Evolutionary conservation across 345 rosid species (phyloP), one percentile per base, ranked within the genome.

Genomic region (Theobroma cacao): DNA sequence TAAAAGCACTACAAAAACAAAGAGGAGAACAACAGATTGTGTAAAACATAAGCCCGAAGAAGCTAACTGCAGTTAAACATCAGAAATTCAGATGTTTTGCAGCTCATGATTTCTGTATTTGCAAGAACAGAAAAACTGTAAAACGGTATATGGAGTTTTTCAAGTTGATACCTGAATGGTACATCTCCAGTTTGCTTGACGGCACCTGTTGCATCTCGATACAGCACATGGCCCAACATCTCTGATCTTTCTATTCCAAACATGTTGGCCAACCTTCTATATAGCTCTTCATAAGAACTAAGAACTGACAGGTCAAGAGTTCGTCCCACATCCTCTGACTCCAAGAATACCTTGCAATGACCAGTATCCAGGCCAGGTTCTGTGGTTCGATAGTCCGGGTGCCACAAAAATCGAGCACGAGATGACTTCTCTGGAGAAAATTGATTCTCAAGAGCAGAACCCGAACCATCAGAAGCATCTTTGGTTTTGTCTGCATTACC

Each of bases 301-400:
- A 93, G 82, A 82, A 76, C 89, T 4, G 93, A 87, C 41, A 95
- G 96, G 81, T 95, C 93, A 5, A 95, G 90, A 22, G 98, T 92
- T 52, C 95, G 86, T 56, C 99, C 97, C 31, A 92, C 90, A 79
- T 93, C 97, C 77, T 92, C 97, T 1, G 98, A 90, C 77, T 93
- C 97, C 92, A 93, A 83, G 86, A 95, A 95, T 15, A 93, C 98
- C 84, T 93, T 95, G 86, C 99, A 92, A 77, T 89, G 97, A 82
- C 94, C 95, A 0, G 91, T 88, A 65, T 89, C 91, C 13, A 83
- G 84, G 72, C 75, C 80, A 20, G 74, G 71, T 76, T 87, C 90
- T 66, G 80, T 47, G 26, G 62, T 66, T 34, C 74, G 83, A 24
- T 78, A 77, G 62, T 85, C 80, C 38, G 72, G 88, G 75, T 80